Evolutionary conservation across 306 rosid species (phyloP), one percentile per base, ranked within the genome.

Genomic region (Abrus pulchellus): DNA sequence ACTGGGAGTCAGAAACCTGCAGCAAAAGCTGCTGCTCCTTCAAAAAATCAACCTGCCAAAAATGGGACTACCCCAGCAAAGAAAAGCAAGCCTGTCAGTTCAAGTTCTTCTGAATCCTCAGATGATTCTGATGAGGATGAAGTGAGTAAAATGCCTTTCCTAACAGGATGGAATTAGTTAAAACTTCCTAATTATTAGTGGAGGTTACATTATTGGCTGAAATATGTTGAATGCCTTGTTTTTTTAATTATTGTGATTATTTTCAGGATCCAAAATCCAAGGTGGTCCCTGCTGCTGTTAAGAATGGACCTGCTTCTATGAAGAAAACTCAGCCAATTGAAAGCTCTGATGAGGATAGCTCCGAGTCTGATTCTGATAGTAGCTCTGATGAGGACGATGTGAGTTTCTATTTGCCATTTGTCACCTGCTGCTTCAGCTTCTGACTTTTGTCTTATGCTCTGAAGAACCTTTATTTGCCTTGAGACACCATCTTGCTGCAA

Each of bases 261-360:
- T 65, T 50, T 3, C 40, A 89, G 94, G 90, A 34, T 14, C 92
- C 89, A 33, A 88, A 89, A 70, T 1, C 88, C 29, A 86, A 84
- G 78, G 86, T 47, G 28, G 78, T 30, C 0, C 44, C 82, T 68
- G 76, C 82, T 43, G 65, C 66, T 0, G 75, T 0, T 7, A 85
- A 81, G 74, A 75, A 74, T 53, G 78, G 73, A 7, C 2, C 87
- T 63, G 77, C 75, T 12, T 40, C 83, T 9, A 1, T 69, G 0
- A 80, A 83, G 79, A 76, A 77, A 34, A 71, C 28, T 27, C 83
- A 72, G 7, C 79, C 82, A 1, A 40, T 49, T 49, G 78, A 72
- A 27, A 80, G 85, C 79, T 82, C 85, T 5, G 28, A 14, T 5
- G 13, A 85, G 5, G 28, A 14, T 12, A 36, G 29, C 9, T 63